Percentiles rank a stretch among this genome's conserved stretches.
These are phyloP conservation scores for Orbilia oligospora DNA, from an alignment of 2,329 filamentous ascomycete species.

Conservation along the genomic window DNA sequence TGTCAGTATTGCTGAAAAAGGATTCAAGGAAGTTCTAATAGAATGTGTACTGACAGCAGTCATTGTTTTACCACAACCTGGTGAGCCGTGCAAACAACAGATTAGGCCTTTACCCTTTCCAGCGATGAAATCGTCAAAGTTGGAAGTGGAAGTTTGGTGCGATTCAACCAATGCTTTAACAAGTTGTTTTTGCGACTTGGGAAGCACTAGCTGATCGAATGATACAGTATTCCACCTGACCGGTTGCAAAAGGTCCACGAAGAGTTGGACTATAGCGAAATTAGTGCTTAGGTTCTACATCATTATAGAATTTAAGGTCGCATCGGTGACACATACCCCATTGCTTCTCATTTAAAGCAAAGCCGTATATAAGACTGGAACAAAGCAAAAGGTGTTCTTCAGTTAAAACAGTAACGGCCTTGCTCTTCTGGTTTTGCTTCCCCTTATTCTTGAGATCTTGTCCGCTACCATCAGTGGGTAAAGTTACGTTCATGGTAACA, in stretches of 20 bases:
- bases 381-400: slow-evolving; percentile 88
- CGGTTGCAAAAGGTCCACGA: slow-evolving; percentile 81
- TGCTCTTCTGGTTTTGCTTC: slow-evolving; percentile 27
- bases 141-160: slow-evolving; percentile 67
- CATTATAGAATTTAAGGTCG: background rate
- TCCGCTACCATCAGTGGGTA: slow-evolving; percentile 60
- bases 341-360: slow-evolving; percentile 87
- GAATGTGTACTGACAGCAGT: slow-evolving; percentile 68
- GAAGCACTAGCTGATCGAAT: slow-evolving; percentile 66
- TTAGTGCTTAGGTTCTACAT: background rate
- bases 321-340: slow-evolving; percentile 72
- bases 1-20: background rate
- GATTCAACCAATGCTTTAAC: slow-evolving; percentile 70
- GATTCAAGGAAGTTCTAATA: background rate
- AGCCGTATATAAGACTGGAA: slow-evolving; percentile 86
- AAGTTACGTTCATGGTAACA: slow-evolving; percentile 62
- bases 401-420: slow-evolving; percentile 66
- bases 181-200: slow-evolving; percentile 64
- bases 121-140: slow-evolving; percentile 72
- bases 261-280: slow-evolving; percentile 76
- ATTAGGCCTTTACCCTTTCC: slow-evolving; percentile 69
- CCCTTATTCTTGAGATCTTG: slow-evolving; percentile 58
- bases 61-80: slow-evolving; percentile 73
- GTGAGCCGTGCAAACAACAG: slow-evolving; percentile 70
- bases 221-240: slow-evolving; percentile 72